Conservation (phyloP, 371 early-diverging fungal species). For the Coemansia sp. region DNA sequence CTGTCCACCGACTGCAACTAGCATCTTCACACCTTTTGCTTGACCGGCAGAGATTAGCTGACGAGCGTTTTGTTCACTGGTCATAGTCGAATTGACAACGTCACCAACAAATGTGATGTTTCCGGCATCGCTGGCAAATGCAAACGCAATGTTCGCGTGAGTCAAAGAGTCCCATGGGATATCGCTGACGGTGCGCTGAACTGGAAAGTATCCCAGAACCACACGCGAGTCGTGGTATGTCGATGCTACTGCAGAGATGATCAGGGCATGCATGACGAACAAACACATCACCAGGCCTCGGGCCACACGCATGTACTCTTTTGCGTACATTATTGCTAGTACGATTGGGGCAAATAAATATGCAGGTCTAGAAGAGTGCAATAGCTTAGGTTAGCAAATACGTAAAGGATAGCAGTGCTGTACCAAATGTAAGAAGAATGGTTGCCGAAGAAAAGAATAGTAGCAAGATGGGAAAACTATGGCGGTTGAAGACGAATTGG, state of each 20-base stretch:
- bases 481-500: background rate
- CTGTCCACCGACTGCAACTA: constrained; percentile 78
- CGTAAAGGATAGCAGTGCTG: background rate
- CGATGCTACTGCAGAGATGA: constrained; percentile 1
- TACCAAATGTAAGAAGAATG: background rate
- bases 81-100: constrained; percentile 53
- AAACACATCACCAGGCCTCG: background rate
- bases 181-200: constrained; percentile 27
- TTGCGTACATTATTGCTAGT: background rate
- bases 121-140: constrained; percentile 31
- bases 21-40: constrained; percentile 60
- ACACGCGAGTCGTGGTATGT: constrained; percentile 38
- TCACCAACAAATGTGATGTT: constrained; percentile 34
- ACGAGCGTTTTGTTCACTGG: constrained; percentile 37
- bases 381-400: background rate
- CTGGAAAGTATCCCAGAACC: constrained; percentile 50
- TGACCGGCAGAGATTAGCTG: constrained; percentile 54
- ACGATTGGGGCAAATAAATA: background rate
- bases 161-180: constrained; percentile 47
- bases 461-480: background rate
- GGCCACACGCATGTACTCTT: background rate
- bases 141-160: constrained; percentile 51
- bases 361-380: background rate
- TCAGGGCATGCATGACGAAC: background rate
- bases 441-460: background rate